These are phyloP conservation scores for Flaveria brownii DNA, from an alignment of 129 eudicot genomes.

Conservation along the genomic window DNA sequence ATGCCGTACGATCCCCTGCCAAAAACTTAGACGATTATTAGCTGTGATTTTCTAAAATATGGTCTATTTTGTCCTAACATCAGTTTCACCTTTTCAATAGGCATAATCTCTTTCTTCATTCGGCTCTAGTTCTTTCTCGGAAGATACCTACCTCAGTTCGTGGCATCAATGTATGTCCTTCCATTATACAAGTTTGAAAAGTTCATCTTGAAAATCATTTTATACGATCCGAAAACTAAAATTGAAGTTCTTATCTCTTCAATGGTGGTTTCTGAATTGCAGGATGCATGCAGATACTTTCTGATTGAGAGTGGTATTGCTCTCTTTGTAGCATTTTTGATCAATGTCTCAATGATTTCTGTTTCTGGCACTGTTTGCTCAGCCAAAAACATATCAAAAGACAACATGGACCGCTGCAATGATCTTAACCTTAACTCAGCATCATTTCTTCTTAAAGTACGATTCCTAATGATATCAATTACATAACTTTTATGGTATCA, in stretches of 20 bases:
- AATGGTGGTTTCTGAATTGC: slow-evolving; percentile 21
- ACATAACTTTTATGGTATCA: not conserved
- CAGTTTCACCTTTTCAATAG: slow-evolving; percentile 22
- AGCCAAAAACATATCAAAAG: slow-evolving; percentile 26
- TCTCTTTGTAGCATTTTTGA: slow-evolving; percentile 56
- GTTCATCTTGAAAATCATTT: not conserved
- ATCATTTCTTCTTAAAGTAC: slow-evolving; percentile 51
- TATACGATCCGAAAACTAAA: not conserved
- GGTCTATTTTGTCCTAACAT: not conserved
- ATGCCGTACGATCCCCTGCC: slow-evolving; percentile 50
- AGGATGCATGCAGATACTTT: slow-evolving; percentile 64
- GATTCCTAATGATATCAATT: not conserved
- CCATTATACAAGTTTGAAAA: not conserved
- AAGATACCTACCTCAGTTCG: slow-evolving; percentile 46
- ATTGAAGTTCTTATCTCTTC: not conserved
- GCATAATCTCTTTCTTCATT: slow-evolving; percentile 64
- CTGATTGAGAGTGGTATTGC: slow-evolving; percentile 66
- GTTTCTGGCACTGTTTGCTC: slow-evolving; percentile 64
- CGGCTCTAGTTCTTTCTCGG: slow-evolving; percentile 55
- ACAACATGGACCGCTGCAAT: slow-evolving; percentile 33
- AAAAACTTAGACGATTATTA: not conserved
- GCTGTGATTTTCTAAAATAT: not conserved
- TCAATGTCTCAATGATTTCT: slow-evolving; percentile 52
- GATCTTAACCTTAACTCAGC: slow-evolving; percentile 57
- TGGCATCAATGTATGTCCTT: slow-evolving; percentile 44